A percentile compares a stretch with the other conserved stretches of the same genome.
phyloP scores from a whole-genome alignment of 2,329 filamentous ascomycete genomes.

The Bipolaris oryzae region DNA sequence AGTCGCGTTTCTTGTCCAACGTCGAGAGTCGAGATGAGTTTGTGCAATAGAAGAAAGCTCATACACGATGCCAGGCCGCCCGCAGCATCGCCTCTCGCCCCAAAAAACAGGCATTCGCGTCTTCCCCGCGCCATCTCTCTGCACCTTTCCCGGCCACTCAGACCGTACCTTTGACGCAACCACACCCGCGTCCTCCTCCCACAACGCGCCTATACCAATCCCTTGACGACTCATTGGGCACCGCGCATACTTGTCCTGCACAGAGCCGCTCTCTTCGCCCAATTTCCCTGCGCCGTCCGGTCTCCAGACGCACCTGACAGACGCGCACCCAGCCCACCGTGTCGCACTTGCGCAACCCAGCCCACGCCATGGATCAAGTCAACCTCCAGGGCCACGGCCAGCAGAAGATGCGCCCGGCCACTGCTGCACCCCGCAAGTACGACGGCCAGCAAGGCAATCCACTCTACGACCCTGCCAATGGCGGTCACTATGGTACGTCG shows the following conservation, averaged over 20 bases:
- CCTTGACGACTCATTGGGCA: conserved; percentile 35
- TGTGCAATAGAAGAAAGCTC: conserved; percentile 14
- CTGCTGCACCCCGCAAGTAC: conserved; percentile 52
- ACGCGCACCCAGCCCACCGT: conserved; percentile 38
- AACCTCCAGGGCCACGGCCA: conserved; percentile 45
- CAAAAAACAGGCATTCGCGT: conserved; percentile 13
- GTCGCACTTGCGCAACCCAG: conserved; percentile 41
- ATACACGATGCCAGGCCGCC: conserved; percentile 22
- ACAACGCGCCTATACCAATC: conserved; percentile 34
- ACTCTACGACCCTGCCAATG: conserved; percentile 53
- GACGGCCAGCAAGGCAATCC: conserved; percentile 58
- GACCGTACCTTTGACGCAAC: conserved; percentile 41
- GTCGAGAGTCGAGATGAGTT: conserved; percentile 6
- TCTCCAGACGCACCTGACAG: conserved; percentile 20
- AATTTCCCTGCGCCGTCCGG: not conserved
- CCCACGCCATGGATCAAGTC: conserved; percentile 46
- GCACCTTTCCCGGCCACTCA: conserved; percentile 40
- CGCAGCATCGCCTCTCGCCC: conserved; percentile 9
- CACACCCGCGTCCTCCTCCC: conserved; percentile 39
- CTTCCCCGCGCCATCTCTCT: conserved; percentile 30
- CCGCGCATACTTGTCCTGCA: conserved; percentile 26
- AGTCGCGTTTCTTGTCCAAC: conserved; percentile 15
- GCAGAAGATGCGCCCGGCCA: conserved; percentile 47
- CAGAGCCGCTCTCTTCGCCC: conserved; percentile 20
- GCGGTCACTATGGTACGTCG: conserved; percentile 58